phyloP scores from a whole-genome alignment of 2,329 filamentous ascomycete species.

The Talaromyces sp. region DNA sequence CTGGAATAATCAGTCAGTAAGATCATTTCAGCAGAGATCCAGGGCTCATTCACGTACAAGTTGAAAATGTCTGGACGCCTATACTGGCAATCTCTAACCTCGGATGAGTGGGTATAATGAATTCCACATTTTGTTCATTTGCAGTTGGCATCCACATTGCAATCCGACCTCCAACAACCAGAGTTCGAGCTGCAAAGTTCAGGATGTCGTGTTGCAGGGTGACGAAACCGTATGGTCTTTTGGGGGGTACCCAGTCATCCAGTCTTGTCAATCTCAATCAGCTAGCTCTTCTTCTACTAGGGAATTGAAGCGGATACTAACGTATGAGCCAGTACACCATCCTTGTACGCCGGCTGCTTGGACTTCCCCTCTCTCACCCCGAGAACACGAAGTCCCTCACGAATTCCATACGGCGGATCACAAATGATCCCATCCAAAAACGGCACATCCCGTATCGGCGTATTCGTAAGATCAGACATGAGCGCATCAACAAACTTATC shows the following conservation, averaged over 20 bases:
- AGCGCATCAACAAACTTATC: slow-evolving; percentile 71
- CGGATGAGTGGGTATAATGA: slow-evolving; percentile 73
- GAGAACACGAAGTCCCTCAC: slow-evolving; percentile 85
- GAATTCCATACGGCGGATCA: slow-evolving; percentile 92
- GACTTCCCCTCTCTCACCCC: slow-evolving; percentile 63
- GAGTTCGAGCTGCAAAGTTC: slow-evolving; percentile 69
- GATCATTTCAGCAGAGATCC: background rate
- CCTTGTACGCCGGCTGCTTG: slow-evolving; percentile 59
- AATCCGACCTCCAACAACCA: slow-evolving; percentile 75
- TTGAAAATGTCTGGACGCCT: slow-evolving; percentile 84
- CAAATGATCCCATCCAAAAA: slow-evolving; percentile 89
- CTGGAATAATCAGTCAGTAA: slow-evolving; percentile 40
- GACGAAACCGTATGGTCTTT: slow-evolving; percentile 85
- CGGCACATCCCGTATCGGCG: slow-evolving; percentile 61
- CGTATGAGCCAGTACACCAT: slow-evolving; percentile 68
- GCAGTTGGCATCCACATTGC: slow-evolving; percentile 98
- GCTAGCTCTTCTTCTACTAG: background rate
- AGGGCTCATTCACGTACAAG: slow-evolving; percentile 59
- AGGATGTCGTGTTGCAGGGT: slow-evolving; percentile 89
- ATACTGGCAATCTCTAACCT: slow-evolving; percentile 69
- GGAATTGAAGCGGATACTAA: slow-evolving; percentile 39
- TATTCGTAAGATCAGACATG: slow-evolving; percentile 82
- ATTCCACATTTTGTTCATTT: slow-evolving; percentile 72
- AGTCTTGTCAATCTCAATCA: slow-evolving; percentile 37
- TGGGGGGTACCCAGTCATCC: slow-evolving; percentile 76